Base-by-base conservation (phyloP, 2,329 filamentous ascomycete genomes). In the Alternaria angustiovoidea region DNA sequence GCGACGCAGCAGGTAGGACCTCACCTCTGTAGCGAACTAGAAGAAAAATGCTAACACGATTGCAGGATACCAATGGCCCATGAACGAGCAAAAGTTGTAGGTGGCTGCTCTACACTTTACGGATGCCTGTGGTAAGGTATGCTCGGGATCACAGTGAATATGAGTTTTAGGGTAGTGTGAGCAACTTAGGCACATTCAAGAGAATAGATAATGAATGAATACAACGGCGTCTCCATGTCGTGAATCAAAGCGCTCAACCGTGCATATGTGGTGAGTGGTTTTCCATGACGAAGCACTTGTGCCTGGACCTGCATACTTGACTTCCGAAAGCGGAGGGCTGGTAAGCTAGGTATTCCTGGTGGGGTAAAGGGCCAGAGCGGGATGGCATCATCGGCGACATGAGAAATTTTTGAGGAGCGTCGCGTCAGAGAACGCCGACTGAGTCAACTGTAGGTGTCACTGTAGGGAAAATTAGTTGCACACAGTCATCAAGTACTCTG, bases 1-100 rank as follows among this genome's bases (percentile, higher is more conserved):
- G 92, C 78, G 95, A 99, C 75, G 93, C 94, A 63, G 92, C 94
- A 70, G 94, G 94, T 78, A 72, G 57, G 72, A 62, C 55, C 43
- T 63, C 56, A 61, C 39, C 59, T 64, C 60, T 62, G 42, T 59
- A 53, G 26, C 12, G 38, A 24, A 42, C 53, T 46, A 56, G 54
- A 47, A 47, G 59, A 22, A 14, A 51, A 18, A 14, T 42, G 59
- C 67, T 75, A 56, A 77, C 63, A 34, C 3, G 26, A 32, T 41
- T 36, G 9, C 64, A 78, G 76, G 76, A 58, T 79, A 79, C 68
- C 77, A 79, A 68, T 79, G 78, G 77, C 77, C 77, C 32, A 74
- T 79, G 73, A 65, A 71, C 51, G 70, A 75, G 63, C 74, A 76
- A 70, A 77, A 78, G 71, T 66, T 77, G 65, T 78, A 71, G 53